A percentile compares a stretch with the other conserved stretches of the same genome.
These are phyloP conservation scores for Durotheca rogersii DNA, from an alignment of 495 filamentous ascomycete species.

Conservation along the genomic window DNA sequence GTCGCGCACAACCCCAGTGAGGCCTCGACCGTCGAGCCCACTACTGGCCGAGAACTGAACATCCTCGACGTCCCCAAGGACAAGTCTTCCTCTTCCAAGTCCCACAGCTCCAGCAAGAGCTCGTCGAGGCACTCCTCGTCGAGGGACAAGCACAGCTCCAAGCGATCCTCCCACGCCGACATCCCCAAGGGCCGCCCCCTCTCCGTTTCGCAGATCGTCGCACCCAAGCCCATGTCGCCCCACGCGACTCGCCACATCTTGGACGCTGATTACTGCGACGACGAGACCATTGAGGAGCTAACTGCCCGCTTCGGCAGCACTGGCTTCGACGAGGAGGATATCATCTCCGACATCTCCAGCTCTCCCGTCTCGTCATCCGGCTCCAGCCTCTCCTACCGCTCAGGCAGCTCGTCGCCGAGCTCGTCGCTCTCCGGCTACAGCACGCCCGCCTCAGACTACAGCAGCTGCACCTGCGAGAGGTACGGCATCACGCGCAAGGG, in stretches of 20 bases:
- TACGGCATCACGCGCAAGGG: slow-evolving; percentile 94
- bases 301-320: slow-evolving; percentile 69
- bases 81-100: slow-evolving; percentile 52
- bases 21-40: slow-evolving; percentile 88
- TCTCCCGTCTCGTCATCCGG: slow-evolving; percentile 70
- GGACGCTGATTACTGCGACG: slow-evolving; percentile 68
- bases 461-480: slow-evolving; percentile 81
- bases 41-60: slow-evolving; percentile 91
- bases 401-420: slow-evolving; percentile 67
- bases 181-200: slow-evolving; percentile 84
- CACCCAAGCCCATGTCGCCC: slow-evolving; percentile 85
- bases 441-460: slow-evolving; percentile 53
- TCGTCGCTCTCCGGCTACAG: slow-evolving; percentile 74
- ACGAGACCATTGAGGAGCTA: slow-evolving; percentile 67
- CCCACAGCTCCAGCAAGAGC: slow-evolving; percentile 48
- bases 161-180: slow-evolving; percentile 50
- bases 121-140: slow-evolving; percentile 41
- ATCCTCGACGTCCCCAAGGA: slow-evolving; percentile 61
- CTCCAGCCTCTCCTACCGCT: slow-evolving; percentile 75
- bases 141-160: slow-evolving; percentile 39
- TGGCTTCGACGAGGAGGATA: slow-evolving; percentile 67
- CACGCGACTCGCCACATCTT: slow-evolving; percentile 82
- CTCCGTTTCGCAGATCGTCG: slow-evolving; percentile 83
- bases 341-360: slow-evolving; percentile 56
- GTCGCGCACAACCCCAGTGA: slow-evolving; percentile 95